These are phyloP conservation scores for Blepharisma japonicum DNA, from an alignment of 73 alveolate genomes.

Conservation along the genomic window DNA sequence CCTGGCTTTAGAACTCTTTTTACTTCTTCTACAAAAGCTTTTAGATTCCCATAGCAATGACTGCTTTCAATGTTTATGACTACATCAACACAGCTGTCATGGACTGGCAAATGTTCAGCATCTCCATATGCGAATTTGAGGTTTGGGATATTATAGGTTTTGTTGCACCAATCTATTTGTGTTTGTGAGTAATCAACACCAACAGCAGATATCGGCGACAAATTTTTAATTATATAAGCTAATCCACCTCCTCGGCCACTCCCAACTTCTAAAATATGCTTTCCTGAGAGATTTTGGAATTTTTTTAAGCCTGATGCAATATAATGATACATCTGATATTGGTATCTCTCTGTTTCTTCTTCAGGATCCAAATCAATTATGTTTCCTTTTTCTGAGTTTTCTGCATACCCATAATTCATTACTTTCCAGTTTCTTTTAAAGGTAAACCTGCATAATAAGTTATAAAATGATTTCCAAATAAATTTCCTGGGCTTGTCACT, in stretches of 20 bases:
- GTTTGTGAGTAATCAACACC: slow-evolving; percentile 73
- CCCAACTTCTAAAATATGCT: slow-evolving; percentile 74
- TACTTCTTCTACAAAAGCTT: slow-evolving; percentile 51
- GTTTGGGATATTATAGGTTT: slow-evolving; percentile 31
- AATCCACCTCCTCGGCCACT: slow-evolving; percentile 93
- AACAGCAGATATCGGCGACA: slow-evolving; percentile 51
- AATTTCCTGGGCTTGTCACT: slow-evolving; percentile 57
- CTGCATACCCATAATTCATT: slow-evolving; percentile 80
- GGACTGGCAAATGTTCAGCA: slow-evolving; percentile 63
- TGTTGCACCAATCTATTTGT: slow-evolving; percentile 59
- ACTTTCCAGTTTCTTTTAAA: slow-evolving; percentile 54
- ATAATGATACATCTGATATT: slow-evolving; percentile 62
- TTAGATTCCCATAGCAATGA: slow-evolving; percentile 79
- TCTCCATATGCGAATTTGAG: slow-evolving; percentile 55
- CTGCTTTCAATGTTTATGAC: slow-evolving; percentile 73
- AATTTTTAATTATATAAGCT: slow-evolving; percentile 49
- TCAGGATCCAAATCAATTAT: slow-evolving; percentile 44
- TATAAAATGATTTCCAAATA: slow-evolving; percentile 62
- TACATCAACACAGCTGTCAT: slow-evolving; percentile 48
- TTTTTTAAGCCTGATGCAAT: slow-evolving; percentile 45
- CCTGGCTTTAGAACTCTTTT: slow-evolving; percentile 49
- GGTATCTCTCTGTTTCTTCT: slow-evolving; percentile 55
- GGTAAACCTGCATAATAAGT: slow-evolving; percentile 45
- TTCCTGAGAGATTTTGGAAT: slow-evolving; percentile 49
- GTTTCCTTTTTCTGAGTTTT: slow-evolving; percentile 57